These are phyloP conservation scores for Candida tibetensis DNA, from an alignment of 805 yeast genomes.

Conservation along the genomic window DNA sequence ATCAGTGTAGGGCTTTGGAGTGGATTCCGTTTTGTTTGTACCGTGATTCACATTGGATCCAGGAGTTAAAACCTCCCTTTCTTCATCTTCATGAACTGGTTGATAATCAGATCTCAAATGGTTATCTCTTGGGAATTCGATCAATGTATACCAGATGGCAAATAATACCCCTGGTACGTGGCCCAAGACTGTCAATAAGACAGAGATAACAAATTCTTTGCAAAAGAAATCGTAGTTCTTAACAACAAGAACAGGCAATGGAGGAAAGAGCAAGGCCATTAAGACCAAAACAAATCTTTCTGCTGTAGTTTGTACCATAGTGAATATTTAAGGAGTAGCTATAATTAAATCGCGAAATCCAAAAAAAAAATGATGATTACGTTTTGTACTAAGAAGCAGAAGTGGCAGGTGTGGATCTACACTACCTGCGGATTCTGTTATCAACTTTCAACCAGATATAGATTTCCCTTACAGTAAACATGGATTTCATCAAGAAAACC, in stretches of 20 bases:
- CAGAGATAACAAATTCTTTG: slow-evolving; percentile 31
- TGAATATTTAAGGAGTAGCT: slow-evolving; percentile 1
- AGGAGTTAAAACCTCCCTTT: not conserved
- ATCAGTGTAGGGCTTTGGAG: not conserved
- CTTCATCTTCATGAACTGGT: not conserved
- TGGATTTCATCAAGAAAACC: slow-evolving; percentile 83
- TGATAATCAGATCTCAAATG: slow-evolving; percentile 18
- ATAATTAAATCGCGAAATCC: not conserved
- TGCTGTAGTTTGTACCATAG: slow-evolving; percentile 1
- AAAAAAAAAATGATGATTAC: not conserved
- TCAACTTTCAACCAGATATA: not conserved
- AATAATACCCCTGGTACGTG: slow-evolving; percentile 35
- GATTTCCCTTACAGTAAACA: slow-evolving; percentile 19
- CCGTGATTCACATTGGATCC: not conserved
- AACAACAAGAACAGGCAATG: slow-evolving; percentile 35
- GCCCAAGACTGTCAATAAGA: slow-evolving; percentile 31
- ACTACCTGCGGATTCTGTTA: no score
- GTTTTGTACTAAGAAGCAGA: no score
- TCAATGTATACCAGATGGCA: slow-evolving; percentile 21
- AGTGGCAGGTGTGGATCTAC: no score
- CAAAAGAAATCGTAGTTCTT: slow-evolving; percentile 28
- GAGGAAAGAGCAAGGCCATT: slow-evolving; percentile 36
- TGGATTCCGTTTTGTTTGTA: not conserved
- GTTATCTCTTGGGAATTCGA: slow-evolving; percentile 14
- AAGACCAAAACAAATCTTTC: slow-evolving; percentile 28